Conservation (phyloP, 1,139 yeast species). For the Candida pseudoviswanathii region DNA sequence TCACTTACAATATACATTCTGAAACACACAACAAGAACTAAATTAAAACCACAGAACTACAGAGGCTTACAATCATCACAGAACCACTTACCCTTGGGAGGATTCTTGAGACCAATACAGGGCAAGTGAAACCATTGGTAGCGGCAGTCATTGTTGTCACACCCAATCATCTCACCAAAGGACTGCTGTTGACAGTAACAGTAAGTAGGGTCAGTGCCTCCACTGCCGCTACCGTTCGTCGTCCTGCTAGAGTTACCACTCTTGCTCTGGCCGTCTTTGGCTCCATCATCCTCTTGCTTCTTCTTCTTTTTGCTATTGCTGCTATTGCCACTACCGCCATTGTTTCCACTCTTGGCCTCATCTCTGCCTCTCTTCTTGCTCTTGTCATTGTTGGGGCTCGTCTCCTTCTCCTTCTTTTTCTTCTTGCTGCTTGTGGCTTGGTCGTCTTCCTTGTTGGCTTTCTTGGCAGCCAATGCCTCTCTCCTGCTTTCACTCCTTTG, state of each 20-base stretch:
- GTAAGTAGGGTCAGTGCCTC: conserved; percentile 71
- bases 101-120: conserved; percentile 85
- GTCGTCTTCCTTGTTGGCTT: conserved; percentile 51
- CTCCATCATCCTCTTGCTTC: no score
- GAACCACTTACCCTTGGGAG: conserved; percentile 97
- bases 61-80: conserved; percentile 74
- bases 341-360: conserved; percentile 4
- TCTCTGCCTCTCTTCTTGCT: conserved; percentile 7
- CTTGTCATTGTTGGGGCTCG: conserved; percentile 1
- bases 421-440: conserved; percentile 12
- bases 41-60: no score
- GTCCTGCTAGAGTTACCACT: no score
- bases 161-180: conserved; percentile 98
- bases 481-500: conserved; percentile 82
- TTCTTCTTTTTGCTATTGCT: conserved; percentile 16
- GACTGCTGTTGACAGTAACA: conserved; percentile 97
- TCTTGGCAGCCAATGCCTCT: conserved; percentile 89
- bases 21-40: no score
- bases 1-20: no score
- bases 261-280: no score
- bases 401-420: conserved; percentile 27
- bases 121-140: conserved; percentile 98
- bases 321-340: conserved; percentile 13
- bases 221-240: conserved; percentile 13
- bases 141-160: conserved; percentile 92